Evolutionary conservation across 345 rosid species (phyloP), one percentile per base, ranked within the genome.

Genomic region (Rhizophora apiculata): DNA sequence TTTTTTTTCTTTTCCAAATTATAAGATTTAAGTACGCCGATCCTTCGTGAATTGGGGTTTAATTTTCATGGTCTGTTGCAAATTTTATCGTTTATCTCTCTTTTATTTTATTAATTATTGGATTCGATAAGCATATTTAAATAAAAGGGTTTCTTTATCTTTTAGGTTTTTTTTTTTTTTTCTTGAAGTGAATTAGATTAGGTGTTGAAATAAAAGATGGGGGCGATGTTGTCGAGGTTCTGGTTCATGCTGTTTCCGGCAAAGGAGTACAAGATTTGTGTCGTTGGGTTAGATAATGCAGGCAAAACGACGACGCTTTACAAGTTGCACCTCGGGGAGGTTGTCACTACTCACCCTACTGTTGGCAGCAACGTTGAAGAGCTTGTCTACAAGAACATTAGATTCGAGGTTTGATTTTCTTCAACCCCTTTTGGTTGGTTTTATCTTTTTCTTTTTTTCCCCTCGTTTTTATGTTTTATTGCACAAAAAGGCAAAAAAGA

Each of bases 361-460:
- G 96, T 95, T n/a, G 98, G 97, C 0, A 95, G 98, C 73, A 95
- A 95, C 52, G 99, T 95, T 15, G 99, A 95, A 66, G 99, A 92
- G 86, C 92, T 95, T 60, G 94, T 92, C 46, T 95, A 95, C 81
- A 92, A 92, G 83, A 95, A 95, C 59, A 95, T 95, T 29, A 88
- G 96, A 52, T 95, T 95, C 8, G 97, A 92, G 98, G 98, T 95
- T 52, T 10, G 65, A 2, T 43, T 68, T 62, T 29, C 43, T 51
- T 63, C 8, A 29, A 43, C 6, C 49, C 5, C 49, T 43, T 5
- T 43, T 15, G 15, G 5, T 13, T 43, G 1, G 16, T 11, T 13
- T 10, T 43, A 11, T 43, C 15, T 2, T 10, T 43, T 43, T 11
- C 3, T 11, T 43, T 11, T 43, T 9, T 9, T 10, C 11, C 3